Conservation (phyloP, 176 grass and related monocot species). For the Pontederia crassipes region DNA sequence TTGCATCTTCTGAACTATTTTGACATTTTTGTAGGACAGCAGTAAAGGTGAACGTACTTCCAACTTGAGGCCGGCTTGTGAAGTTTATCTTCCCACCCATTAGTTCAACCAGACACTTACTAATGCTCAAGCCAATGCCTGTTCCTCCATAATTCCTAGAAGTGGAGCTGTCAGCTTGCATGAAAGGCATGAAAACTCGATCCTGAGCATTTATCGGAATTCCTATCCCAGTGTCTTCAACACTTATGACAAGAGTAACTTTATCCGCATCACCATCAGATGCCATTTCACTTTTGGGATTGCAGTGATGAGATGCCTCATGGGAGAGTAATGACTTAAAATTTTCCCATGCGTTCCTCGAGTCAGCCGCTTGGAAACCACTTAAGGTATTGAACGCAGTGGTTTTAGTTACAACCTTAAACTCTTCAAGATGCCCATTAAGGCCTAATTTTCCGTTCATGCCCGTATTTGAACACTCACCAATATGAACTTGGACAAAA, state of each 20-base stretch:
- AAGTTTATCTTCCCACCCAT: conserved; percentile 92
- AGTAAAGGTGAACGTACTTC: conserved; percentile 94
- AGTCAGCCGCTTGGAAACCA: conserved; percentile 85
- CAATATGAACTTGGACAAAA: conserved; percentile 97
- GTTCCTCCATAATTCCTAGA: conserved; percentile 88
- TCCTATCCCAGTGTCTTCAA: conserved; percentile 95
- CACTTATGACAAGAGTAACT: conserved; percentile 76
- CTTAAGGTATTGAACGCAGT: conserved; percentile 63
- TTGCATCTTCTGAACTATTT: conserved; percentile 38
- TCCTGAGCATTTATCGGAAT: conserved; percentile 73
- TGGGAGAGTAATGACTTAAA: conserved; percentile 60
- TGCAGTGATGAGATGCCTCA: conserved; percentile 26
- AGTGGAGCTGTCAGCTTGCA: conserved; percentile 97
- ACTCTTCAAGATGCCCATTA: conserved; percentile 51
- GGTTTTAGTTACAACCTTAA: conserved; percentile 24
- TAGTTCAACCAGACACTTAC: conserved; percentile 82
- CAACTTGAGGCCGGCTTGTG: conserved; percentile 53
- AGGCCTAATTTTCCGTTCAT: conserved; percentile 37
- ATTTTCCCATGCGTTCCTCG: conserved; percentile 76
- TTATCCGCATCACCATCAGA: conserved; percentile 25
- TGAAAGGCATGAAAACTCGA: conserved; percentile 88
- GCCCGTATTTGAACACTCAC: conserved; percentile 63
- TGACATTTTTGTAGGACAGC: conserved; percentile 40
- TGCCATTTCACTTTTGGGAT: conserved; percentile 20
- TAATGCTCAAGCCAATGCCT: conserved; percentile 93